Base-by-base conservation (phyloP, 148 eudicot species). In the Spergularia marina region DNA sequence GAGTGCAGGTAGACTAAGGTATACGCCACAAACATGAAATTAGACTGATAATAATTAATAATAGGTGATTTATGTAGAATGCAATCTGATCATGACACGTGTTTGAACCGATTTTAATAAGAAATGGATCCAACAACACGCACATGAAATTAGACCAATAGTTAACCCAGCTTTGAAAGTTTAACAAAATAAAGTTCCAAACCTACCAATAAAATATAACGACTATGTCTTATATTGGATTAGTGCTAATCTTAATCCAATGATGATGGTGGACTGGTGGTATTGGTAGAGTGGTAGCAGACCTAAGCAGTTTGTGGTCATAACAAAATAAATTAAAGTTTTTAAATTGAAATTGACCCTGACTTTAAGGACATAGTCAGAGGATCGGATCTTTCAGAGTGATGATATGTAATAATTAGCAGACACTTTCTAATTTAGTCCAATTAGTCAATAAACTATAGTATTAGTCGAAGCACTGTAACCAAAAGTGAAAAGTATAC, bases 341-440 rank as follows among this genome's bases (percentile, higher is more conserved):
- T 75, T 18, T 20, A 53, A 53, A 62, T 68, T 79, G 59, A 55
- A 69, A 68, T 79, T 74, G 82, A 74, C 78, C 69, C 64, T 74
- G 78, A 74, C 78, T 68, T 47, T 23, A 6, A 4, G 58, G 71
- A 69, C 69, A 49, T 62, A 54, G 69, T 79, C 68, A 79, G 62
- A 68, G 74, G 77, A 62, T 40, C 20, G 23, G 16, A 52, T 58
- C 74, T 69, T 30, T 79, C 52, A 25, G 61, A 79, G 54, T 70
- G 70, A 68, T 68, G 74, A 74, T 78, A 72, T 56, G 11, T 49
- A 65, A 58, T 60, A 65, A 79, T 68, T 61, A 74, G 12, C 10
- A 68, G 36, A 53, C 40, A 14, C 16, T 62, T 44, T 68, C 52
- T 44, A 6, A 44, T 44, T 44, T 59, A 64, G 59, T 65, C 76